Conservation (phyloP, 2,329 filamentous ascomycete species). For the Colletotrichum destructivum region DNA sequence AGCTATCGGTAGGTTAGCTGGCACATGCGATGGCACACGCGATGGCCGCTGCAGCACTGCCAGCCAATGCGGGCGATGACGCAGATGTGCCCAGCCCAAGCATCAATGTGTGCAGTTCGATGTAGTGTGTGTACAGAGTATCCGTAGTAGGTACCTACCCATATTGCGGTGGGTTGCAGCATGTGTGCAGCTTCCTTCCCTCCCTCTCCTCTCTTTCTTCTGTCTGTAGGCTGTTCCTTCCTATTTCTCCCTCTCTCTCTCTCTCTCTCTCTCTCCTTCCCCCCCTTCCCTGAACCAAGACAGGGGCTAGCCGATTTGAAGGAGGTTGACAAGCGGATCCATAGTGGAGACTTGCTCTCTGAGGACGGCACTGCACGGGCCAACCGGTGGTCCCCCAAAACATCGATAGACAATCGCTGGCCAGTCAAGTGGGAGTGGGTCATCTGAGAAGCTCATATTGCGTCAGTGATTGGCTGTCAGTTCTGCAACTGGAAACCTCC, state of each 20-base stretch:
- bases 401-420: conserved; percentile 10
- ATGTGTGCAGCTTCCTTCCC: no score
- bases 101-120: no score
- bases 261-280: background rate
- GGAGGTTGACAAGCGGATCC: conserved; percentile 1
- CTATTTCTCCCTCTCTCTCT: no score
- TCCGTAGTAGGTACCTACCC: no score
- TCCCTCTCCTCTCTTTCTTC: no score
- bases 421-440: conserved; percentile 33
- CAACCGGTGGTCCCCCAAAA: conserved; percentile 2
- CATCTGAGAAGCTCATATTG: conserved; percentile 13
- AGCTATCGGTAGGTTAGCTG: background rate
- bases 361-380: conserved; percentile 29
- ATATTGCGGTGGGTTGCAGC: no score
- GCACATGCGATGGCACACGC: background rate
- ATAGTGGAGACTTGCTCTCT: background rate
- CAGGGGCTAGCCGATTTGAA: conserved; percentile 12
- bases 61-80: conserved; percentile 24
- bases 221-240: no score
- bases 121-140: no score
- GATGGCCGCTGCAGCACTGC: background rate
- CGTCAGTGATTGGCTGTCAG: conserved; percentile 11
- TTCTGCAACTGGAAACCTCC: conserved; percentile 33
- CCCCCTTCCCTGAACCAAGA: conserved; percentile 11
- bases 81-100: conserved; percentile 29